A percentile compares a stretch with the other conserved stretches of the same genome.
These are phyloP conservation scores for Aspergillus costaricaensis DNA, from an alignment of 2,329 filamentous ascomycete species.

Conservation along the genomic window DNA sequence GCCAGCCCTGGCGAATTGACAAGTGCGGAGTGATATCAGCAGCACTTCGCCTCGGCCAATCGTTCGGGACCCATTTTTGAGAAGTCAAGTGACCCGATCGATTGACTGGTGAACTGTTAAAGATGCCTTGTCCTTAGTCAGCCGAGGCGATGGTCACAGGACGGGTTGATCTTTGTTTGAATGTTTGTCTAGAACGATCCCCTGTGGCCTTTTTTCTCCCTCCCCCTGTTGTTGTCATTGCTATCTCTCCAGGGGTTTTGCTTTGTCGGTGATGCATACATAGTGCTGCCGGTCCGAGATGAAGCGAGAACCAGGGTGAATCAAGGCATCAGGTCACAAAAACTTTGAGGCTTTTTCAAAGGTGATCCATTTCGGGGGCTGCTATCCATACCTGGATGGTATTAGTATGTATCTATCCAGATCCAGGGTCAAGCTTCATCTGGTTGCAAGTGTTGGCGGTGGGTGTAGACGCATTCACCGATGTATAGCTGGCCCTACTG, in stretches of 20 bases:
- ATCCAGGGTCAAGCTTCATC: slow-evolving; percentile 7
- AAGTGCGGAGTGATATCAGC: slow-evolving; percentile 21
- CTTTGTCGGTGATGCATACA: slow-evolving; percentile 3
- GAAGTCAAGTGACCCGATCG: slow-evolving; percentile 27
- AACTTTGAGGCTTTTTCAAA: background rate
- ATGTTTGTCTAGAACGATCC: slow-evolving; percentile 25
- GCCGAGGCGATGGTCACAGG: slow-evolving; percentile 27
- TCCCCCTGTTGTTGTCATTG: slow-evolving; percentile 1
- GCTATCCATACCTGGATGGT: background rate
- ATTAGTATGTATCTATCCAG: slow-evolving; percentile 8
- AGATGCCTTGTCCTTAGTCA: slow-evolving; percentile 22
- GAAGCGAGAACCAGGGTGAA: slow-evolving; percentile 1
- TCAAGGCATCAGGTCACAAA: slow-evolving; percentile 2
- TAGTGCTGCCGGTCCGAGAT: background rate
- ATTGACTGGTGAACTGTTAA: slow-evolving; percentile 19
- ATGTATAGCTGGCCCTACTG: slow-evolving; percentile 6
- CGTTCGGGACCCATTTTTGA: slow-evolving; percentile 22
- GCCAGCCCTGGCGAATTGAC: slow-evolving; percentile 11
- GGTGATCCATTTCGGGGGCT: background rate
- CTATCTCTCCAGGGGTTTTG: background rate
- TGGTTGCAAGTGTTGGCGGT: slow-evolving; percentile 11
- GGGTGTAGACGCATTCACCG: slow-evolving; percentile 1
- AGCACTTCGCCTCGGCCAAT: slow-evolving; percentile 18
- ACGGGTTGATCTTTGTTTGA: slow-evolving; percentile 25
- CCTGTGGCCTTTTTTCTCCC: background rate